These are phyloP conservation scores for Coelastrella sp. DNA, from an alignment of 139 green algal species.

Conservation along the genomic window DNA sequence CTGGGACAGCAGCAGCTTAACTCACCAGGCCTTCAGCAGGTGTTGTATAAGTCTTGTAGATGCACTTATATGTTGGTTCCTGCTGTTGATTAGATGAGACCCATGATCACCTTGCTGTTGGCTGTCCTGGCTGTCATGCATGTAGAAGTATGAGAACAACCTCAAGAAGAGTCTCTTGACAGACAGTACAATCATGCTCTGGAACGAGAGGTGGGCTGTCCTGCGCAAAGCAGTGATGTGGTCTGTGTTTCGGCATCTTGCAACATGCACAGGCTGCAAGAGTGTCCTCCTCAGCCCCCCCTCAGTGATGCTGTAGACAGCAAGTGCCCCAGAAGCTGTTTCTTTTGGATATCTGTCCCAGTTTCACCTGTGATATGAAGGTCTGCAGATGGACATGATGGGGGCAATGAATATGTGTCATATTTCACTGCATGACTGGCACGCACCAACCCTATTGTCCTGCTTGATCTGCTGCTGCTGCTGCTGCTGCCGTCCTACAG, in stretches of 20 bases:
- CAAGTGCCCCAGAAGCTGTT: not conserved
- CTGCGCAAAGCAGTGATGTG: not conserved
- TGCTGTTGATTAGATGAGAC: too few species aligned
- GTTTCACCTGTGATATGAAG: too few species aligned
- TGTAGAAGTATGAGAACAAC: slow-evolving; percentile 95
- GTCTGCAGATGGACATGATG: too few species aligned
- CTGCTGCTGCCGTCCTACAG: slow-evolving; percentile 43
- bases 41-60: too few species aligned
- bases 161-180: slow-evolving; percentile 90
- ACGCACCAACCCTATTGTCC: not conserved
- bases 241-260: not conserved
- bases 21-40: too few species aligned
- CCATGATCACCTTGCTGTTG: too few species aligned
- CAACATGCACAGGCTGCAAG: not conserved
- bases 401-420: too few species aligned
- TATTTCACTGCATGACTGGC: not conserved
- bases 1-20: too few species aligned
- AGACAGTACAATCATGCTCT: slow-evolving; percentile 94
- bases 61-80: too few species aligned
- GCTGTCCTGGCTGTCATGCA: too few species aligned
- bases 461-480: not conserved
- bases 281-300: not conserved
- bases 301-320: not conserved
- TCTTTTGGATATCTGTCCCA: too few species aligned
- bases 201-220: slow-evolving; percentile 77